Conservation (phyloP, 163 green algal species). For the Scenedesmus sp. region DNA sequence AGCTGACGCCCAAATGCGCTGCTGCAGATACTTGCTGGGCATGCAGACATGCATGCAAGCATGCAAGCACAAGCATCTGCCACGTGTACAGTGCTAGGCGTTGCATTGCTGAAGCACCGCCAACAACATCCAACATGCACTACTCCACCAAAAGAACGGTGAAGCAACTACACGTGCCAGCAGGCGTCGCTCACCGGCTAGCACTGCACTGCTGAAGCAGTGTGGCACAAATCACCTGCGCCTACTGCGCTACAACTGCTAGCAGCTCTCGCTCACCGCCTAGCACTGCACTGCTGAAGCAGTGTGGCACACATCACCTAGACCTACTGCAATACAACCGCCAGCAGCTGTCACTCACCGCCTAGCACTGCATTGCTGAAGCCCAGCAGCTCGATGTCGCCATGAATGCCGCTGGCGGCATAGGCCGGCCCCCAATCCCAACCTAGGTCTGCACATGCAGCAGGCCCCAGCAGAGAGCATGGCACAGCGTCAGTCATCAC, state of each 20-base stretch:
- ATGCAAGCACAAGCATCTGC: no score
- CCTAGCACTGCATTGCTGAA: constrained; percentile 64
- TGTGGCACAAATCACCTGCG: neutral
- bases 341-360: neutral
- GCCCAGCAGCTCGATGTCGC: constrained; percentile 66
- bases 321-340: neutral
- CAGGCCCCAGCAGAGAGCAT: neutral
- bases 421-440: constrained; percentile 77
- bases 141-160: no score
- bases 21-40: neutral
- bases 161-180: no score
- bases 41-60: neutral
- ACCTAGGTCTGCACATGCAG: neutral
- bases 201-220: neutral
- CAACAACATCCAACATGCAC: no score
- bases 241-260: neutral
- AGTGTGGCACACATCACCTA: neutral
- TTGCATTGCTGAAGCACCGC: no score
- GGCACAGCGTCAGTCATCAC: neutral
- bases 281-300: no score
- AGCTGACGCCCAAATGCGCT: no score
- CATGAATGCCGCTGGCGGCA: constrained; percentile 74
- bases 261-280: neutral
- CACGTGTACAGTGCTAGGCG: no score
- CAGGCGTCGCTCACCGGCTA: no score